These are phyloP conservation scores for Babesia sp. DNA, from an alignment of 169 alveolate species.

Conservation along the genomic window DNA sequence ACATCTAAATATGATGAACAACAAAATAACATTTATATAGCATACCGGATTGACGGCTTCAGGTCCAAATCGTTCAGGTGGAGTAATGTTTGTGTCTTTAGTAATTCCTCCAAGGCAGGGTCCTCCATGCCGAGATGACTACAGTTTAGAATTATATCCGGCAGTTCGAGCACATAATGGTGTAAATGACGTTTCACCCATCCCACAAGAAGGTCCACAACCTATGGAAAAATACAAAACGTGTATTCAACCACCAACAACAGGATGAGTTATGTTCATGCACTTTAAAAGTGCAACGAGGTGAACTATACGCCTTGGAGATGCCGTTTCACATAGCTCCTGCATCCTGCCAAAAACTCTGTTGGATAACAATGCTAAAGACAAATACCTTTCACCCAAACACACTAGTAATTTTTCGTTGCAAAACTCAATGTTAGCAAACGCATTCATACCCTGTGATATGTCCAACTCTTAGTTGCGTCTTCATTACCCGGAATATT, in stretches of 20 bases:
- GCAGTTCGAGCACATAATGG: constrained; percentile 44
- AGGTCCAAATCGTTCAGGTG: constrained; percentile 8
- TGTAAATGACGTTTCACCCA: constrained; percentile 29
- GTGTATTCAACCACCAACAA: background rate
- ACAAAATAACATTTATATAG: background rate
- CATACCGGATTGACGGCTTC: constrained; percentile 14
- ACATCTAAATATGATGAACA: constrained; percentile 4
- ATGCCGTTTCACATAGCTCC: constrained; percentile 32
- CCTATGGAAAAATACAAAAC: background rate
- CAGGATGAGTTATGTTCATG: constrained; percentile 44
- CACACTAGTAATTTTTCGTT: constrained; percentile 22
- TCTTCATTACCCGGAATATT: constrained; percentile 38
- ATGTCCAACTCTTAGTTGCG: background rate
- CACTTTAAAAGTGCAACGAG: constrained; percentile 32
- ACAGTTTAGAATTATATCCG: constrained; percentile 24
- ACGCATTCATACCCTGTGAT: constrained; percentile 51
- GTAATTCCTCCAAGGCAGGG: constrained; percentile 9
- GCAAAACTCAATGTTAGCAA: constrained; percentile 24
- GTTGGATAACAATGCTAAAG: background rate
- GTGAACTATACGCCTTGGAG: constrained; percentile 52
- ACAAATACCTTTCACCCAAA: constrained; percentile 6
- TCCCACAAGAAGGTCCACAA: constrained; percentile 26
- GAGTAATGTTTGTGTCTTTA: constrained; percentile 24
- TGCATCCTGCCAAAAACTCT: background rate
- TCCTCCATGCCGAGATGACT: constrained; percentile 15